Conservation (phyloP, 371 early-diverging fungal genomes). For the Syncephalastrum monosporum region DNA sequence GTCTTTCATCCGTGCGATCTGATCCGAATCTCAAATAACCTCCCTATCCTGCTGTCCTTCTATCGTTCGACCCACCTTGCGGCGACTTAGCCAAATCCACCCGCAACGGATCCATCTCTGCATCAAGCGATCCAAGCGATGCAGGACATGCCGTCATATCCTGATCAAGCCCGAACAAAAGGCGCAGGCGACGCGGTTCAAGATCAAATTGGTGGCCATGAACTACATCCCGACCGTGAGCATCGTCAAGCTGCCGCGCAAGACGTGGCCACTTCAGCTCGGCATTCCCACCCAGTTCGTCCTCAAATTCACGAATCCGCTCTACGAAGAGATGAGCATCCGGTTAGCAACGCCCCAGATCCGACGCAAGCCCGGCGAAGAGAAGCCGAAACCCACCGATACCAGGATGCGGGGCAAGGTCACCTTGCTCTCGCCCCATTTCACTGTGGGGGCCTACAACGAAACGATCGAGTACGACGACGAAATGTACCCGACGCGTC, state of each 20-base stretch:
- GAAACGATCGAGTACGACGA: conserved; percentile 87
- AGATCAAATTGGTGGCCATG: conserved; percentile 85
- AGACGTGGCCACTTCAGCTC: conserved; percentile 51
- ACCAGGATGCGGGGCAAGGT: conserved; percentile 37
- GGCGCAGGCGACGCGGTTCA: conserved; percentile 82
- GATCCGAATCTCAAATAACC: not conserved
- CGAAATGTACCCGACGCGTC: conserved; percentile 41
- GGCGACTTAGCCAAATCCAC: conserved; percentile 40
- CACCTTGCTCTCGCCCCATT: conserved; percentile 64
- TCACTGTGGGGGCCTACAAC: conserved; percentile 75
- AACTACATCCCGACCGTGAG: conserved; percentile 80
- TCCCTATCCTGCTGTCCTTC: not conserved
- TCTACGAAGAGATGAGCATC: conserved; percentile 71
- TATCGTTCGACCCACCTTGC: too few relatives aligned
- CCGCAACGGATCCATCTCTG: conserved; percentile 89
- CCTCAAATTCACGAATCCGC: conserved; percentile 84
- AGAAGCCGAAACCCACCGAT: not conserved
- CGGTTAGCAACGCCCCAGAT: conserved; percentile 56
- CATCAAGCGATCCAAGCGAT: conserved; percentile 84
- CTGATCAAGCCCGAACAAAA: conserved; percentile 91
- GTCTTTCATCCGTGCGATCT: too few relatives aligned
- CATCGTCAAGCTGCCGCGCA: conserved; percentile 58
- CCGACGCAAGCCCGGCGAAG: conserved; percentile 11
- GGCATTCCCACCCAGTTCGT: conserved; percentile 60
- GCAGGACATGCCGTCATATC: conserved; percentile 84